Conservation (phyloP, 495 filamentous ascomycete species). For the Neurospora intermedia region DNA sequence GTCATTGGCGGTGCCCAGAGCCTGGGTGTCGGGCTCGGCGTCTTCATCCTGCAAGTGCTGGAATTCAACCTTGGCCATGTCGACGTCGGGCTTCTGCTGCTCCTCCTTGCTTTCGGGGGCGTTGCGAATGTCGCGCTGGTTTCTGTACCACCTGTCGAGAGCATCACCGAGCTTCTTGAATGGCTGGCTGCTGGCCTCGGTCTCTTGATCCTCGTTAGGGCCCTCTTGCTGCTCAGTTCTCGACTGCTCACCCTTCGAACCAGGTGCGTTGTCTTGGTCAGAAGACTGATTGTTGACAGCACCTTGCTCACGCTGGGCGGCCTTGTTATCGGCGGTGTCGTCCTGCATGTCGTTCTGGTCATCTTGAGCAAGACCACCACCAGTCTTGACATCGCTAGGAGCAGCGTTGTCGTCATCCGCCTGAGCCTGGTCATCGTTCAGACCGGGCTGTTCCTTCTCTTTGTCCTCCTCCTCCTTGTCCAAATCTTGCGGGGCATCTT, state of each 20-base stretch:
- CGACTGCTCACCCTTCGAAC: constrained; percentile 38
- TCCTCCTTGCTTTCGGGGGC: constrained; percentile 47
- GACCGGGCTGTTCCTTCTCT: constrained; percentile 22
- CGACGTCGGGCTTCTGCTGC: constrained; percentile 37
- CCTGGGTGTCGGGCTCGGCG: constrained; percentile 72
- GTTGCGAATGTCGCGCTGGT: constrained; percentile 64
- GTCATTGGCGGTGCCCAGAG: constrained; percentile 76
- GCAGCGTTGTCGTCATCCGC: constrained; percentile 54
- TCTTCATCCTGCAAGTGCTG: constrained; percentile 83
- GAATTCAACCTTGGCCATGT: constrained; percentile 55
- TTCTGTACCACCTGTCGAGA: constrained; percentile 85
- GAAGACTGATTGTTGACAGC: constrained; percentile 36
- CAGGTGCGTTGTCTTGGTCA: constrained; percentile 39
- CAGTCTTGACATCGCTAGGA: constrained; percentile 53
- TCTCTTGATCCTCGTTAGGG: constrained; percentile 26
- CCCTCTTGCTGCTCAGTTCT: constrained; percentile 43
- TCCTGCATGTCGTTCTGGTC: constrained; percentile 32
- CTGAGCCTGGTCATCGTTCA: constrained; percentile 34
- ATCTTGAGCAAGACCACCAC: constrained; percentile 48
- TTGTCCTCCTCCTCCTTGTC: constrained; percentile 17
- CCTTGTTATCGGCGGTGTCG: constrained; percentile 30
- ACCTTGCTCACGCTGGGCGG: constrained; percentile 37
- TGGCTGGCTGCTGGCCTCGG: constrained; percentile 43
- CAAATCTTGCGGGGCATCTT: constrained; percentile 20
- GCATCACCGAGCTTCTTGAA: constrained; percentile 91